phyloP scores from a whole-genome alignment of 2,329 filamentous ascomycete genomes.

The Epichloe sp. region DNA sequence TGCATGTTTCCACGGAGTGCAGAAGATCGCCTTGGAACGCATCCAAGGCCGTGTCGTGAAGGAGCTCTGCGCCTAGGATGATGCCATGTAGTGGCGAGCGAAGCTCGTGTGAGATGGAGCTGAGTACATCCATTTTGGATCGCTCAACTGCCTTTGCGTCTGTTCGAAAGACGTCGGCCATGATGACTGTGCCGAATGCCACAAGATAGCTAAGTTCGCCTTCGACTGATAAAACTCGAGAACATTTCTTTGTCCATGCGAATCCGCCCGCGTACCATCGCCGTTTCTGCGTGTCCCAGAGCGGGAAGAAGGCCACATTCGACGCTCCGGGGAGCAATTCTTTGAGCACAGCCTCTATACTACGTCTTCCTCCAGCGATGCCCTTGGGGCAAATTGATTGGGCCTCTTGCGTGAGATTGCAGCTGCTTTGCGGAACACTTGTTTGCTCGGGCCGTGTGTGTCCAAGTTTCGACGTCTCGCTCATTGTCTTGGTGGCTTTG shows the following conservation, averaged over 20 bases:
- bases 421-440: neutral
- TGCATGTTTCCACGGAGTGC: constrained; percentile 36
- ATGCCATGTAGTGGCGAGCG: constrained; percentile 49
- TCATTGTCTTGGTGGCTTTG: neutral
- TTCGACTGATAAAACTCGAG: constrained; percentile 29
- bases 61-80: constrained; percentile 37
- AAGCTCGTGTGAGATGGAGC: constrained; percentile 48
- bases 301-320: constrained; percentile 32
- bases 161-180: constrained; percentile 40
- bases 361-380: neutral
- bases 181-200: constrained; percentile 40
- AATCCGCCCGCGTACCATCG: constrained; percentile 38
- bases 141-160: constrained; percentile 24
- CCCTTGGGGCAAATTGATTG: neutral
- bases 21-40: constrained; percentile 33
- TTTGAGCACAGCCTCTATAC: constrained; percentile 13
- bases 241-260: constrained; percentile 31
- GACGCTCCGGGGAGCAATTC: constrained; percentile 28
- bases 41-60: constrained; percentile 37
- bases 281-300: constrained; percentile 33
- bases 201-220: constrained; percentile 38
- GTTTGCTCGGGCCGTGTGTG: neutral
- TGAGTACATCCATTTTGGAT: constrained; percentile 44
- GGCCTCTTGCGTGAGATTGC: neutral
- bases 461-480: neutral